These are phyloP conservation scores for Sporisorium exsertum DNA, from an alignment of 1,284 basidiomycete genomes.

Conservation along the genomic window DNA sequence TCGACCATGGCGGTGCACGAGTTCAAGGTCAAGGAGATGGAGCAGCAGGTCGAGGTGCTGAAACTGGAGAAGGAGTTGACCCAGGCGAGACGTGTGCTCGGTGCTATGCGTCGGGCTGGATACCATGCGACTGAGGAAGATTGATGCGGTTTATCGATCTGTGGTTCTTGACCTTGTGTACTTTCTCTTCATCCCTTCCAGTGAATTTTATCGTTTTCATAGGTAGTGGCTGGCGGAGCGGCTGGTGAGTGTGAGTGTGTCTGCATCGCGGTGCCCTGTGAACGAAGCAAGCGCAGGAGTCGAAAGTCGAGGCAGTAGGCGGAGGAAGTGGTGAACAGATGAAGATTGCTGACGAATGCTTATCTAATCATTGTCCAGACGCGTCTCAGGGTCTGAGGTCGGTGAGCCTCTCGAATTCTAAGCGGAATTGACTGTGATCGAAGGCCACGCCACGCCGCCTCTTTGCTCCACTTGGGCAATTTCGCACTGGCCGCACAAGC, in stretches of 20 bases:
- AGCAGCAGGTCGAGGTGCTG: slow-evolving; percentile 97
- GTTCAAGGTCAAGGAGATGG: slow-evolving; percentile 91
- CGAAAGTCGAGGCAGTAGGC: background rate
- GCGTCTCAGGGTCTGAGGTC: slow-evolving; percentile 1
- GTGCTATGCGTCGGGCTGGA: slow-evolving; percentile 65
- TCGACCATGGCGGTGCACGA: slow-evolving; percentile 91
- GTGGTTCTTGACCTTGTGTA: background rate
- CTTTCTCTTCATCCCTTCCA: background rate
- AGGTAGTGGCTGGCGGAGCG: background rate
- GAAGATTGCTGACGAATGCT: slow-evolving; percentile 2
- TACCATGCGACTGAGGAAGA: slow-evolving; percentile 67
- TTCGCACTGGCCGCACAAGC: slow-evolving; percentile 34
- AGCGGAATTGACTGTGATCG: slow-evolving; percentile 38
- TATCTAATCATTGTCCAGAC: background rate
- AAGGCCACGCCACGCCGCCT: slow-evolving; percentile 42
- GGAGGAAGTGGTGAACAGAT: background rate
- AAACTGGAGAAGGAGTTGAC: slow-evolving; percentile 93
- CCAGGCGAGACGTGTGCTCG: slow-evolving; percentile 66
- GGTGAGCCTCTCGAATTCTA: background rate
- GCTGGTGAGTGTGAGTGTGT: background rate
- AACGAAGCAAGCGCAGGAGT: too few species aligned
- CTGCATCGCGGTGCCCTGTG: background rate
- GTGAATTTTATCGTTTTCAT: background rate
- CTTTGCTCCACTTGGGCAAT: slow-evolving; percentile 22
- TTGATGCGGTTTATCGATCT: background rate